phyloP scores from a whole-genome alignment of 768 basidiomycete species.

The Suillus sp. region DNA sequence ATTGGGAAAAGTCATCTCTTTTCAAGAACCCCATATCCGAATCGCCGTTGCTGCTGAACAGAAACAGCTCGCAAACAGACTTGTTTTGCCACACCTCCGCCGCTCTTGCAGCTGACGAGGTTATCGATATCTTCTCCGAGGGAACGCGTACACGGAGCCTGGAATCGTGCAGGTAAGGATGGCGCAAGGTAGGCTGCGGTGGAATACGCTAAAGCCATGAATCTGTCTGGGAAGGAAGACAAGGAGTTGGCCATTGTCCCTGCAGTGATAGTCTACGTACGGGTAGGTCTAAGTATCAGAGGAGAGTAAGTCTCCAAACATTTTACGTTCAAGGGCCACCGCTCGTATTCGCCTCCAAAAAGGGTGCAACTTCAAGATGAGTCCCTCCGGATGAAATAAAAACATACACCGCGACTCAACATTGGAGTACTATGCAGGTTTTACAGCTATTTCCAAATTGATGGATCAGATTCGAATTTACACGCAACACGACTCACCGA shows the following conservation, averaged over 20 bases:
- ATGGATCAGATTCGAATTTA: no score
- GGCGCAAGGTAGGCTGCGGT: constrained; percentile 74
- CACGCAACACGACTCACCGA: no score
- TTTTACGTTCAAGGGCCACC: not conserved
- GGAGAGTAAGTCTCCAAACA: constrained; percentile 42
- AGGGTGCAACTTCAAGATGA: no score
- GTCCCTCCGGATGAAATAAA: no score
- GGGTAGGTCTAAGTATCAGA: constrained; percentile 66
- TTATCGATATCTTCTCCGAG: constrained; percentile 71
- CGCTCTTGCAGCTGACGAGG: constrained; percentile 53
- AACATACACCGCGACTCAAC: no score
- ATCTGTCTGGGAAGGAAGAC: constrained; percentile 19
- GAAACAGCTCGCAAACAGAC: constrained; percentile 34
- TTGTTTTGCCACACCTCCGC: constrained; percentile 60
- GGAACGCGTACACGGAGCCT: constrained; percentile 54
- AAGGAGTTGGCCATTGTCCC: constrained; percentile 55
- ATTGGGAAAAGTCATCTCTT: constrained; percentile 73
- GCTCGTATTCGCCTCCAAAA: no score
- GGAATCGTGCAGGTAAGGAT: constrained; percentile 54
- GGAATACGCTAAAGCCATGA: constrained; percentile 57
- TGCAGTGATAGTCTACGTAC: constrained; percentile 71
- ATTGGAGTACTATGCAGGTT: no score
- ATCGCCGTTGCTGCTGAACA: not conserved
- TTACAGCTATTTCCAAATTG: no score
- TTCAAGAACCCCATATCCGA: constrained; percentile 59